Evolutionary conservation across 495 filamentous ascomycete species (phyloP).

Genomic region (Tuber indicum): DNA sequence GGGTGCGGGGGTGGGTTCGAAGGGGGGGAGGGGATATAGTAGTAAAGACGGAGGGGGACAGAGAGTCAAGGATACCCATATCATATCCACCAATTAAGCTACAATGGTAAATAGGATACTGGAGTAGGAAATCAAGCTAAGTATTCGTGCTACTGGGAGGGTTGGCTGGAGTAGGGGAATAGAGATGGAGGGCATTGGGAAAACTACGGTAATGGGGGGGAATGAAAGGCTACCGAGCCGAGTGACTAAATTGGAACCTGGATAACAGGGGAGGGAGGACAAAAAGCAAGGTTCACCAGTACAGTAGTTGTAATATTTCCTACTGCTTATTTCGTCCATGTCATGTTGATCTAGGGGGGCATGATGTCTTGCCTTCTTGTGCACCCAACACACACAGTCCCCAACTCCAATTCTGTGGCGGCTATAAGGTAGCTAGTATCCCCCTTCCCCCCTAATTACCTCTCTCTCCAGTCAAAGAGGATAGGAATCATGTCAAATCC

Average conservation of each 20-base stretch:
- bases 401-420: neutral
- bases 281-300: neutral
- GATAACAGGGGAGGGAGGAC: neutral
- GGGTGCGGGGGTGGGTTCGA: neutral
- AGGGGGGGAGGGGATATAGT: neutral
- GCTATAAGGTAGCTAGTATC: neutral
- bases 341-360: neutral
- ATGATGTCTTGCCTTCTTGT: neutral
- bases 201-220: neutral
- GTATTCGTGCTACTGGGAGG: neutral
- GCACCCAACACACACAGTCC: neutral
- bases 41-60: neutral
- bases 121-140: neutral
- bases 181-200: neutral
- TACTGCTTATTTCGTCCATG: neutral
- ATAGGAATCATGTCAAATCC: neutral
- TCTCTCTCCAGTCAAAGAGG: neutral
- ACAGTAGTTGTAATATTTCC: neutral
- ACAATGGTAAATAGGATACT: neutral
- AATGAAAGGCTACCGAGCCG: neutral
- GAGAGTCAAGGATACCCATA: neutral
- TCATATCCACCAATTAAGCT: neutral
- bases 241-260: neutral
- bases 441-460: neutral
- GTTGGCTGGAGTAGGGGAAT: neutral